Conservation (phyloP, 2,329 filamentous ascomycete genomes). For the Fusarium nematophilum region DNA sequence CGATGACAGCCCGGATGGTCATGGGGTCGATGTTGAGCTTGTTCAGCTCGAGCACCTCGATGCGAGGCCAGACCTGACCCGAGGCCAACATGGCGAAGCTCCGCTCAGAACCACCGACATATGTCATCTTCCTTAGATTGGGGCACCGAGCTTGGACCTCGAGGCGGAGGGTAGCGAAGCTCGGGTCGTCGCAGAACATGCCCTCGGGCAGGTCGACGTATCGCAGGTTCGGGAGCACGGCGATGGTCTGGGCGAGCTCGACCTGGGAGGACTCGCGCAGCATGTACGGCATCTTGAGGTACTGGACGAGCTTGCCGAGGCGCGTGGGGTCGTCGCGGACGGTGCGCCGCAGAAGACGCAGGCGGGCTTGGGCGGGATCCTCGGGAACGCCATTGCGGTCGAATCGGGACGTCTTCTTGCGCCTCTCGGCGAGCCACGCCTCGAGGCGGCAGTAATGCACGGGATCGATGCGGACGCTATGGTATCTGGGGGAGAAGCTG, state of each 20-base stretch:
- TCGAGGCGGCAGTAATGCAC: slow-evolving; percentile 96
- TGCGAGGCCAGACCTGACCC: slow-evolving; percentile 73
- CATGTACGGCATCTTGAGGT: slow-evolving; percentile 94
- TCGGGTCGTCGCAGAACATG: slow-evolving; percentile 82
- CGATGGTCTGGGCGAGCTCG: slow-evolving; percentile 86
- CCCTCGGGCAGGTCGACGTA: slow-evolving; percentile 94
- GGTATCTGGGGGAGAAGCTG: slow-evolving; percentile 68
- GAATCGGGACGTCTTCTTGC: slow-evolving; percentile 79
- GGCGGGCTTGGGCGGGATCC: slow-evolving; percentile 79
- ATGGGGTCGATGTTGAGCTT: slow-evolving; percentile 76
- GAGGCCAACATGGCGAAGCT: slow-evolving; percentile 77
- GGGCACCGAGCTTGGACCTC: slow-evolving; percentile 87
- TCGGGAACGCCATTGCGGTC: slow-evolving; percentile 82
- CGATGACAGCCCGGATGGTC: slow-evolving; percentile 77
- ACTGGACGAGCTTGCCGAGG: slow-evolving; percentile 77
- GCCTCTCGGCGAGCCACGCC: slow-evolving; percentile 80
- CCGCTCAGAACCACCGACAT: slow-evolving; percentile 80
- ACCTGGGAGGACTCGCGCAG: slow-evolving; percentile 87
- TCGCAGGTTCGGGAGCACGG: slow-evolving; percentile 83
- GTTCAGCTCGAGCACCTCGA: slow-evolving; percentile 79
- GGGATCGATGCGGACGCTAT: slow-evolving; percentile 90
- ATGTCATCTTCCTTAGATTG: slow-evolving; percentile 90
- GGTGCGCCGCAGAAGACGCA: slow-evolving; percentile 83
- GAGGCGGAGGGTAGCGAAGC: slow-evolving; percentile 79
- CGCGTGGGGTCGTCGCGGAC: slow-evolving; percentile 79